Conservation (phyloP, 345 rosid species). For the Cardiospermum halicacabum region DNA sequence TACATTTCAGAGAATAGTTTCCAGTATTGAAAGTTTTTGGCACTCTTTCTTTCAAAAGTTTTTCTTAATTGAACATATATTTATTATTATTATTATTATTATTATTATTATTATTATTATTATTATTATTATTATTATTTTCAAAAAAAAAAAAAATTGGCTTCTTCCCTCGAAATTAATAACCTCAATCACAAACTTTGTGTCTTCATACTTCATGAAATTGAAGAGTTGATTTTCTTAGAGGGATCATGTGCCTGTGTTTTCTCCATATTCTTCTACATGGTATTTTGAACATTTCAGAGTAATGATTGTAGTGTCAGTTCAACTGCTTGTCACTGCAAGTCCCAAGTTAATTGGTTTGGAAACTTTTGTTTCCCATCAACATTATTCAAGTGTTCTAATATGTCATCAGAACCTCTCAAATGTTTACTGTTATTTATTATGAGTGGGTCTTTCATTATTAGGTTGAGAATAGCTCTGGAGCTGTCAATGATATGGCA, state of each 20-base stretch:
- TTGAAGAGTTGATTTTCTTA: neutral
- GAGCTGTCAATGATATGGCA: slow-evolving; percentile 86
- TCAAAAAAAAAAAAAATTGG: no score
- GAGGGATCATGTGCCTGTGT: neutral
- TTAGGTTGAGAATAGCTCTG: slow-evolving; percentile 83
- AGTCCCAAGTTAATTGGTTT: neutral
- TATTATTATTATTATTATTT: neutral
- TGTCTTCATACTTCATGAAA: neutral
- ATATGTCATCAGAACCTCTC: no score
- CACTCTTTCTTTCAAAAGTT: no score
- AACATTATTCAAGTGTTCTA: neutral
- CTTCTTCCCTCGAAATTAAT: neutral
- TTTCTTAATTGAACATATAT: no score
- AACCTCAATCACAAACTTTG: neutral
- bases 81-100: no score
- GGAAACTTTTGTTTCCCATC: neutral
- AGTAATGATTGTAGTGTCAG: neutral
- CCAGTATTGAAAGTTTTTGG: no score
- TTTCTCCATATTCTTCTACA: neutral
- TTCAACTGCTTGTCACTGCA: neutral
- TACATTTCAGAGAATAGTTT: no score
- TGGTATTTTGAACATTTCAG: neutral
- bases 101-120: neutral
- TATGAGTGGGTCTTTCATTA: slow-evolving; percentile 10
- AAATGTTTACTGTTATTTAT: neutral